Percentiles rank a stretch among this genome's conserved stretches.
Conservation (phyloP, 73 alveolate genomes). For the Paramecium sexaurelia region DNA sequence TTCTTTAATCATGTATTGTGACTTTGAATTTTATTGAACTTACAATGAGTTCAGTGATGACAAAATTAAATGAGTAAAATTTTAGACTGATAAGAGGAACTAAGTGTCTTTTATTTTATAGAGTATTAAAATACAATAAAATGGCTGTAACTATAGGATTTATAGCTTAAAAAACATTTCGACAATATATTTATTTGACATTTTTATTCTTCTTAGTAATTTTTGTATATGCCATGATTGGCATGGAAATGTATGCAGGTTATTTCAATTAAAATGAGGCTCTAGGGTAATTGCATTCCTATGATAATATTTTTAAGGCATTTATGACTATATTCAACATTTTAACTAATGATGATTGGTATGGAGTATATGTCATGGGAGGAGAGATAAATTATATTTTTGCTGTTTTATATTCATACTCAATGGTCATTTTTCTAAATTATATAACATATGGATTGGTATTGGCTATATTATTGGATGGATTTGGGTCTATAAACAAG, state of each 20-base stretch:
- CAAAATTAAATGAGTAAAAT: background rate
- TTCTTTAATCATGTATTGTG: background rate
- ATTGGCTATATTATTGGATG: slow-evolving; percentile 45
- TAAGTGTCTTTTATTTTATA: background rate
- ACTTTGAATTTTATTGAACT: slow-evolving; percentile 5
- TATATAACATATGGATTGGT: slow-evolving; percentile 52
- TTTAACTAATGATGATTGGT: slow-evolving; percentile 51
- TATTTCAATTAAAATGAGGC: background rate
- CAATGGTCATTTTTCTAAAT: background rate
- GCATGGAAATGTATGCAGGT: slow-evolving; percentile 11
- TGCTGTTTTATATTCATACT: background rate
- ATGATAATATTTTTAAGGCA: slow-evolving; percentile 16
- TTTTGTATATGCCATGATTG: slow-evolving; percentile 18
- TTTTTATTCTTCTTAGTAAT: background rate
- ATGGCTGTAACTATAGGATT: slow-evolving; percentile 37
- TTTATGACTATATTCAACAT: slow-evolving; percentile 30
- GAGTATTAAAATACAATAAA: slow-evolving; percentile 21
- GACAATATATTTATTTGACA: slow-evolving; percentile 34
- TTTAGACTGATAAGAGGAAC: slow-evolving; percentile 18
- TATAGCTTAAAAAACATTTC: slow-evolving; percentile 16
- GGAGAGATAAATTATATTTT: background rate
- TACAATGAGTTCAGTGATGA: background rate
- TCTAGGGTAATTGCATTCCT: slow-evolving; percentile 30
- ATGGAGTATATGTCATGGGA: slow-evolving; percentile 17
- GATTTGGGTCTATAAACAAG: background rate